Evolutionary conservation across 2,329 filamentous ascomycete species (phyloP).

Genomic region (Fusarium chlamydosporum): DNA sequence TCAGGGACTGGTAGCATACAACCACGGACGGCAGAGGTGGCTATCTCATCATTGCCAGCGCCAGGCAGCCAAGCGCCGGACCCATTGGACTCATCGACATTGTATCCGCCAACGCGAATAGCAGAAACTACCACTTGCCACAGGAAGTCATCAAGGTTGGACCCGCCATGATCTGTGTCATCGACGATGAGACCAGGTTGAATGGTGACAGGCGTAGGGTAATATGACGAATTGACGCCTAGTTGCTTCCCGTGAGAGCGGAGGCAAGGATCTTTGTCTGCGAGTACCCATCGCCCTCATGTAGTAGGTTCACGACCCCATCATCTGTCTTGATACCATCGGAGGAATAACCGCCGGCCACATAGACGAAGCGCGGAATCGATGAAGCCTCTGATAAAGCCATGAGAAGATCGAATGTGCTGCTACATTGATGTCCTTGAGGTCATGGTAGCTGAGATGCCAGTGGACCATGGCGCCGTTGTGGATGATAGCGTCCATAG

Average conservation of each 20-base stretch:
- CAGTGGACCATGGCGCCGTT: constrained; percentile 20
- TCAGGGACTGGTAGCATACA: background rate
- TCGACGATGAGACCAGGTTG: background rate
- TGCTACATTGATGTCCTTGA: constrained; percentile 27
- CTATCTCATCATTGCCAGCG: constrained; percentile 5
- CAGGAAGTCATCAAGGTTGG: constrained; percentile 2
- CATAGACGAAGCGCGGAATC: background rate
- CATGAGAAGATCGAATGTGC: constrained; percentile 22
- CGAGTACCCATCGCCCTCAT: constrained; percentile 23
- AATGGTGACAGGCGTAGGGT: background rate
- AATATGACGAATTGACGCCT: background rate
- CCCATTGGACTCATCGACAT: background rate
- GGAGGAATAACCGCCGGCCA: background rate
- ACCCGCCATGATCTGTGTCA: background rate
- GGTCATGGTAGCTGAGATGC: constrained; percentile 11
- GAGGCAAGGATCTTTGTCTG: constrained; percentile 31
- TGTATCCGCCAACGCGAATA: background rate
- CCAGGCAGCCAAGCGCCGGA: background rate
- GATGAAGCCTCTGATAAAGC: background rate
- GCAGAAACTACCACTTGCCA: background rate
- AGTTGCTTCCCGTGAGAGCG: constrained; percentile 21
- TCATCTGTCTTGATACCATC: background rate
- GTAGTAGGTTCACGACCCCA: constrained; percentile 1
- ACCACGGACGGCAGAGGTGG: background rate
- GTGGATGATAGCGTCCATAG: constrained; percentile 16